Conservation (phyloP, 768 basidiomycete genomes). For the Russula sp. region DNA sequence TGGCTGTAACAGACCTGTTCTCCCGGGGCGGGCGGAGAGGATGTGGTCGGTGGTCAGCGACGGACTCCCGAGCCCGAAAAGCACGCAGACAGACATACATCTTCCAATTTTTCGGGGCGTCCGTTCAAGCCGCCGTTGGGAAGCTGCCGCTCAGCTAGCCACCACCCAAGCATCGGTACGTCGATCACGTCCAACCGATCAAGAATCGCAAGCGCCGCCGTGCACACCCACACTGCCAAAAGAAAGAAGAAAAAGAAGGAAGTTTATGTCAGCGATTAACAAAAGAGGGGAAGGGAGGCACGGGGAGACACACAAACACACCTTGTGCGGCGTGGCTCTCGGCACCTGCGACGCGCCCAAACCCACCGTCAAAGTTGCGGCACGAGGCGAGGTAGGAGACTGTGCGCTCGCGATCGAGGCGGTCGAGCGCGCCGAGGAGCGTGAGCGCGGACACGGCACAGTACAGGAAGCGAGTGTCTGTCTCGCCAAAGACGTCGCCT, state of each 20-base stretch:
- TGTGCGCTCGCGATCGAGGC: constrained; percentile 60
- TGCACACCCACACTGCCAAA: constrained; percentile 77
- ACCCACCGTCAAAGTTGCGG: constrained; percentile 94
- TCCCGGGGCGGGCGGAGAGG: background rate
- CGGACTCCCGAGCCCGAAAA: background rate
- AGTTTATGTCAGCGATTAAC: too few species aligned
- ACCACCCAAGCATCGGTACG: constrained; percentile 76
- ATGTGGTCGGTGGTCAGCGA: background rate
- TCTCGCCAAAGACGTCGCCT: constrained; percentile 89
- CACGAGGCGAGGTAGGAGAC: constrained; percentile 70
- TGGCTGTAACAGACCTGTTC: constrained; percentile 94
- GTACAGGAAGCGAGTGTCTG: constrained; percentile 86
- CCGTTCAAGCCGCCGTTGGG: constrained; percentile 94
- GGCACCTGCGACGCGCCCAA: constrained; percentile 75
- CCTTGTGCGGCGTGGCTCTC: constrained; percentile 94
- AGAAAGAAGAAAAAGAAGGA: background rate
- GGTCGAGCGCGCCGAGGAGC: constrained; percentile 67
- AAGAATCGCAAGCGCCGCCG: constrained; percentile 81
- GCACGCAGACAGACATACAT: constrained; percentile 48
- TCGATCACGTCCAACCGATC: constrained; percentile 79
- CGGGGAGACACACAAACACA: constrained; percentile 34
- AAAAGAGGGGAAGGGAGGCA: background rate
- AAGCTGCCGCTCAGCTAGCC: constrained; percentile 90
- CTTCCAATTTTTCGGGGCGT: constrained; percentile 95
- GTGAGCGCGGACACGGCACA: constrained; percentile 81